phyloP scores from a whole-genome alignment of 441 rosid species.

The Eutrema salsugineum region DNA sequence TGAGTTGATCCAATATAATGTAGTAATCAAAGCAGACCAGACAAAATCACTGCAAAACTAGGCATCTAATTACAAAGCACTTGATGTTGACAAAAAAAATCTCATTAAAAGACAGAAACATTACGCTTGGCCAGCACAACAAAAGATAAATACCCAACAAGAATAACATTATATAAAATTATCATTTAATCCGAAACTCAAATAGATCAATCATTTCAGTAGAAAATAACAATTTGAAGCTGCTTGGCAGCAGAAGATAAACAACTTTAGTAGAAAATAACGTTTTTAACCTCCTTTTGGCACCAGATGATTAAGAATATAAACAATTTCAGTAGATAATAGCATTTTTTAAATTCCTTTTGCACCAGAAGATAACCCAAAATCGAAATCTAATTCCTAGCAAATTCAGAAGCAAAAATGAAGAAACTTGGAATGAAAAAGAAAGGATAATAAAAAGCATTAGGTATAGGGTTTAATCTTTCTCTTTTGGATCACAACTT shows the following conservation, averaged over 20 bases:
- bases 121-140: background rate
- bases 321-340: background rate
- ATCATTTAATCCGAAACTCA: background rate
- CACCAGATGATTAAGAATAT: background rate
- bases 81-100: background rate
- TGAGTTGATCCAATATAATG: background rate
- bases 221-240: background rate
- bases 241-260: background rate
- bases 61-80: background rate
- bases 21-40: background rate
- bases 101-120: background rate
- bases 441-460: background rate
- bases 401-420: background rate
- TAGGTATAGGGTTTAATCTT: constrained; percentile 22
- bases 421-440: background rate
- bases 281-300: background rate
- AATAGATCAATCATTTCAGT: background rate
- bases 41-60: background rate
- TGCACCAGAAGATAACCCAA: background rate
- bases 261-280: background rate
- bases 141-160: background rate
- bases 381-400: background rate
- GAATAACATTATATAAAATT: background rate
- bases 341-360: background rate
- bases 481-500: constrained; percentile 3